Evolutionary conservation across 495 filamentous ascomycete species (phyloP).

Genomic region (Daldinia bambusicola): DNA sequence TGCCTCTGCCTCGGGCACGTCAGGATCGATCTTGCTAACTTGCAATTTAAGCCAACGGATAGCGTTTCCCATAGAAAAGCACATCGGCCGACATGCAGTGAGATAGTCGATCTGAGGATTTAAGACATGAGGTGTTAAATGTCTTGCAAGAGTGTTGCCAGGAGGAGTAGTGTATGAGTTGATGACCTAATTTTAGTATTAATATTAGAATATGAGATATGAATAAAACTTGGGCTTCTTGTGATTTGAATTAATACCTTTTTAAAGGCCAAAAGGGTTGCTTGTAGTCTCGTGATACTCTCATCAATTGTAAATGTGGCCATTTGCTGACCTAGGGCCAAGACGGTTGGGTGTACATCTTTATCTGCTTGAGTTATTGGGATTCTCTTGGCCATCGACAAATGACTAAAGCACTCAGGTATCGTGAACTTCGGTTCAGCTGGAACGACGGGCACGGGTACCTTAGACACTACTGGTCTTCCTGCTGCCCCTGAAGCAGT

Average conservation of each 20-base stretch:
- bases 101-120: slow-evolving; percentile 96
- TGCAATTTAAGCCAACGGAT: slow-evolving; percentile 92
- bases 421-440: slow-evolving; percentile 75
- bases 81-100: slow-evolving; percentile 89
- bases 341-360: slow-evolving; percentile 88
- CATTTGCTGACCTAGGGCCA: slow-evolving; percentile 89
- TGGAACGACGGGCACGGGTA: slow-evolving; percentile 55
- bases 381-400: slow-evolving; percentile 80
- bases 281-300: slow-evolving; percentile 86
- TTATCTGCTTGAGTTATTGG: slow-evolving; percentile 79
- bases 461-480: slow-evolving; percentile 45
- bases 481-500: slow-evolving; percentile 47
- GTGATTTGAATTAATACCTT: slow-evolving; percentile 63
- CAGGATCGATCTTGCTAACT: slow-evolving; percentile 86
- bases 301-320: slow-evolving; percentile 89
- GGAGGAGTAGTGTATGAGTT: slow-evolving; percentile 89
- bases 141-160: slow-evolving; percentile 82
- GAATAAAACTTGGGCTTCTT: neutral
- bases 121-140: slow-evolving; percentile 90
- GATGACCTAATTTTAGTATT: slow-evolving; percentile 81
- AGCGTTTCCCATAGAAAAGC: slow-evolving; percentile 93
- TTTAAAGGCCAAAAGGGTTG: slow-evolving; percentile 89
- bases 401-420: slow-evolving; percentile 80
- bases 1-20: slow-evolving; percentile 77
- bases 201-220: slow-evolving; percentile 7